phyloP scores from a whole-genome alignment of 495 filamentous ascomycete genomes.

The Viridothelium virens region DNA sequence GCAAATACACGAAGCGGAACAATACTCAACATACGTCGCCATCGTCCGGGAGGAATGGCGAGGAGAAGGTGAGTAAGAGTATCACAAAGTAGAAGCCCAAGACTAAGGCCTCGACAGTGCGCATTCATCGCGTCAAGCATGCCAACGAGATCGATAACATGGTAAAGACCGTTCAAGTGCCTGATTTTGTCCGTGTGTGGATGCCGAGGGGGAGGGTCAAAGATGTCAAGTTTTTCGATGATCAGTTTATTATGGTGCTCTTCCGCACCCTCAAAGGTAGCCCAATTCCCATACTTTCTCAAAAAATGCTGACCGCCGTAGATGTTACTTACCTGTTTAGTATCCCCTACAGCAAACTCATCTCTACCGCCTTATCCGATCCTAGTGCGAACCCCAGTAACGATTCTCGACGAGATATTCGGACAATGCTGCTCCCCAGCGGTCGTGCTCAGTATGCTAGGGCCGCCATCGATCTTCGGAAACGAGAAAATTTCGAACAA shows the following conservation, averaged over 20 bases:
- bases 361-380: background rate
- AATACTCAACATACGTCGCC: slow-evolving; percentile 19
- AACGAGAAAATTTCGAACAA: background rate
- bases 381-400: no score
- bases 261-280: slow-evolving; percentile 6
- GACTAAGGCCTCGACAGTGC: slow-evolving; percentile 14
- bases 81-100: background rate
- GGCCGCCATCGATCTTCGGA: background rate
- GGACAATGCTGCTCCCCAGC: background rate
- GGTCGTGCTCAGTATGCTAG: slow-evolving; percentile 10
- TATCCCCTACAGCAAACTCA: background rate
- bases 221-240: slow-evolving; percentile 29
- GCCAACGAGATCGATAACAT: background rate
- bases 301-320: background rate
- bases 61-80: background rate
- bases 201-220: slow-evolving; percentile 10
- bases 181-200: slow-evolving; percentile 13
- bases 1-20: background rate
- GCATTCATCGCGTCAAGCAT: slow-evolving; percentile 24
- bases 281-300: background rate
- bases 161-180: background rate
- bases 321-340: background rate
- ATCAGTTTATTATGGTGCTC: slow-evolving; percentile 21
- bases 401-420: background rate
- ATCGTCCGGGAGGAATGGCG: background rate